Percentiles rank a stretch among this genome's conserved stretches.
Conservation (phyloP, 2,329 filamentous ascomycete species). For the Colletotrichum truncatum region DNA sequence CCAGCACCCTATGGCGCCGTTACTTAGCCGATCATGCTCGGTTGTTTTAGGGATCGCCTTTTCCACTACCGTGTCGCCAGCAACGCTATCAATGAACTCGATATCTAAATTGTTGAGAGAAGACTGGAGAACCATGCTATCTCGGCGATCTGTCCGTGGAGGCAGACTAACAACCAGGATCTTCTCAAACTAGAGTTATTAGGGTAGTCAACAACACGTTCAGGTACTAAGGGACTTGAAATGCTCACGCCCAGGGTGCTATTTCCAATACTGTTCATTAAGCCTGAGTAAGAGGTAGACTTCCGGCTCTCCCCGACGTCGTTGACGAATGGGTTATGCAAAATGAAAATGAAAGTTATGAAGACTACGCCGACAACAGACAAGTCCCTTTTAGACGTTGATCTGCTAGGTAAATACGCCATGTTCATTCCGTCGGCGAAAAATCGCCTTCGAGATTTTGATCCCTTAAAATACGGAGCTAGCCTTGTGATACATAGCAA, state of each 20-base stretch:
- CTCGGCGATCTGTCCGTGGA: constrained; percentile 58
- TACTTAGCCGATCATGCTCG: constrained; percentile 40
- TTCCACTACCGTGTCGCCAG: constrained; percentile 46
- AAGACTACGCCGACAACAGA: background rate
- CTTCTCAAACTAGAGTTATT: constrained; percentile 57
- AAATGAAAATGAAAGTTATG: background rate
- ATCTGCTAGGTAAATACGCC: background rate
- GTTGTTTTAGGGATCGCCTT: constrained; percentile 44
- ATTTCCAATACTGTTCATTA: background rate
- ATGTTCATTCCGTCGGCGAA: background rate
- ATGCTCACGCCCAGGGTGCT: constrained; percentile 9
- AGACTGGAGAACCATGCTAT: constrained; percentile 57
- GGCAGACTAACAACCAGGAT: constrained; percentile 64
- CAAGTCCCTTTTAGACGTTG: background rate
- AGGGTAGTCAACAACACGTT: background rate
- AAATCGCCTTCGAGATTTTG: too few species aligned
- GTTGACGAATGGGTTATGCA: constrained; percentile 11
- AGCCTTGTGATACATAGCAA: too few species aligned
- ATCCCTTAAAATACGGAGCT: too few species aligned
- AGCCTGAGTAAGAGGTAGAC: background rate
- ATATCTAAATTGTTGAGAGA: constrained; percentile 53
- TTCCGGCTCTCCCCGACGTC: too few species aligned
- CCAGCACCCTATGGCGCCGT: constrained; percentile 45
- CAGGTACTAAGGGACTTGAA: too few species aligned
- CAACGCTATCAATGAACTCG: constrained; percentile 56